Percentiles rank a stretch among this genome's conserved stretches.
Conservation (phyloP, 257 asterid species). For the Fraxinus anomala region DNA sequence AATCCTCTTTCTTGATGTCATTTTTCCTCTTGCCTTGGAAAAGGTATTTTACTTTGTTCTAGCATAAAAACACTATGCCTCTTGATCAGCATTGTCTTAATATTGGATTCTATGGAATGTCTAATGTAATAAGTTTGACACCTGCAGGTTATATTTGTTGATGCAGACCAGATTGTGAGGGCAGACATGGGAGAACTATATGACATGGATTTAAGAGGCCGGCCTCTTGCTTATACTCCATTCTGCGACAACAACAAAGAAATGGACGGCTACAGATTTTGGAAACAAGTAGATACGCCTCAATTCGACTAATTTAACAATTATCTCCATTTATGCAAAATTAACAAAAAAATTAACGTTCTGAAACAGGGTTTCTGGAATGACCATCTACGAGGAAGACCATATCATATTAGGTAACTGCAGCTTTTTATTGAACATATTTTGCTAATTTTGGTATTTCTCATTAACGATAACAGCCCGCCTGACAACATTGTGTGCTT, state of each 20-base stretch:
- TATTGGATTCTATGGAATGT: slow-evolving; percentile 13
- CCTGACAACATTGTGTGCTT: slow-evolving; percentile 32
- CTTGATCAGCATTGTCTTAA: slow-evolving; percentile 23
- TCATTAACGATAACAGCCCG: slow-evolving; percentile 16
- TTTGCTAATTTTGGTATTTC: slow-evolving; percentile 19
- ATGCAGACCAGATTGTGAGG: slow-evolving; percentile 95
- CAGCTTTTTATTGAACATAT: neutral
- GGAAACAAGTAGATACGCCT: slow-evolving; percentile 73
- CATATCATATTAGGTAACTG: slow-evolving; percentile 86
- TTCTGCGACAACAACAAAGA: slow-evolving; percentile 98
- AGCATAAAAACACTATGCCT: neutral
- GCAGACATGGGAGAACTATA: slow-evolving; percentile 97
- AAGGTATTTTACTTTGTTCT: slow-evolving; percentile 49
- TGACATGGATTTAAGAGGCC: slow-evolving; percentile 88
- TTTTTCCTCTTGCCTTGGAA: slow-evolving; percentile 93
- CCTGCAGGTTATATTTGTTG: slow-evolving; percentile 94
- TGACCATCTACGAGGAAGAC: slow-evolving; percentile 95
- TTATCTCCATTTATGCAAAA: slow-evolving; percentile 15
- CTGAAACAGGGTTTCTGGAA: slow-evolving; percentile 92
- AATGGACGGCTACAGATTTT: slow-evolving; percentile 97
- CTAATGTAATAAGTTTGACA: slow-evolving; percentile 14
- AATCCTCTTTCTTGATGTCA: slow-evolving; percentile 95
- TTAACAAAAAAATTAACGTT: slow-evolving; percentile 13
- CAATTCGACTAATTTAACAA: slow-evolving; percentile 7
- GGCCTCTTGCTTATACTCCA: slow-evolving; percentile 95